Conservation (phyloP, 805 yeast genomes). For the Candida dajiaensis region DNA sequence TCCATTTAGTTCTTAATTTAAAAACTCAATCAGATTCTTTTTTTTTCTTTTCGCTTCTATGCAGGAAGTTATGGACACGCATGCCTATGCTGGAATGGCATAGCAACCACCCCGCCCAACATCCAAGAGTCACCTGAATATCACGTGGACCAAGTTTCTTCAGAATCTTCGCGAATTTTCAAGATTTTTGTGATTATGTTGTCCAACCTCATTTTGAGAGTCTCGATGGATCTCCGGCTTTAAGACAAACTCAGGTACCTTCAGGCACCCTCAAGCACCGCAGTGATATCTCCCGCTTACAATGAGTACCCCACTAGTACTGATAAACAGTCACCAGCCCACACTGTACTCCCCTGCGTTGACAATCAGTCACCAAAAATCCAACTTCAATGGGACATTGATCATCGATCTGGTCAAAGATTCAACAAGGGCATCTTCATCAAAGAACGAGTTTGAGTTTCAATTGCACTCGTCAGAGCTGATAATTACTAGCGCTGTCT, state of each 20-base stretch:
- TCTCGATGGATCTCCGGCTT: neutral
- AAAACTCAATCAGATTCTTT: slow-evolving; percentile 3
- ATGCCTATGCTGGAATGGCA: neutral
- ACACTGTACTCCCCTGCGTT: slow-evolving; percentile 32
- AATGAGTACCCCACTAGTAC: slow-evolving; percentile 4
- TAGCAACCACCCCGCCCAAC: no score
- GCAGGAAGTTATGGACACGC: neutral
- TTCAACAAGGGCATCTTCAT: neutral
- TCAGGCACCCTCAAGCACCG: neutral
- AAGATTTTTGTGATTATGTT: no score
- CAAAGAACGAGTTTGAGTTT: slow-evolving; percentile 19
- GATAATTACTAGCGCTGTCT: slow-evolving; percentile 18
- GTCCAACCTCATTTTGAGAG: no score
- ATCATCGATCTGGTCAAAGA: slow-evolving; percentile 24
- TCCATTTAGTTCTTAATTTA: neutral
- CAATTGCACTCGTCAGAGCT: slow-evolving; percentile 31
- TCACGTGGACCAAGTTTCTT: no score
- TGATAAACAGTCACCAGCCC: slow-evolving; percentile 26
- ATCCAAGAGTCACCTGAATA: no score
- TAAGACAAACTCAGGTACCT: neutral
- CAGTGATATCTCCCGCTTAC: no score
- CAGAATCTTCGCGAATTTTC: no score
- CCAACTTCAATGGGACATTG: slow-evolving; percentile 42
- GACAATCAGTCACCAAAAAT: slow-evolving; percentile 36
- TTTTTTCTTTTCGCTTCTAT: neutral